Percentiles rank a stretch among this genome's conserved stretches.
Conservation (phyloP, 495 filamentous ascomycete genomes). For the Daldinia loculata region DNA sequence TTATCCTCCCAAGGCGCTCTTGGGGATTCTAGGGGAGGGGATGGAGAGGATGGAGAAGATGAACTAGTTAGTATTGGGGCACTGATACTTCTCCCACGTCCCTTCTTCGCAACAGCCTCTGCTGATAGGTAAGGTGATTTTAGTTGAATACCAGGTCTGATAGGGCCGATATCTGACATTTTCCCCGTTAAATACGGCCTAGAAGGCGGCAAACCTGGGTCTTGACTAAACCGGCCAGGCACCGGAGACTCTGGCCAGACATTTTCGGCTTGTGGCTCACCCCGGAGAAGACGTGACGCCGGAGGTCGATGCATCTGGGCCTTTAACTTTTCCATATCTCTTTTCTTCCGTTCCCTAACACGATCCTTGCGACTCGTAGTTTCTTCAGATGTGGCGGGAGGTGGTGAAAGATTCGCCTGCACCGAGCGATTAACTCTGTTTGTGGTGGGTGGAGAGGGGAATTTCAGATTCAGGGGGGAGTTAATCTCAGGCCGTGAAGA, state of each 20-base stretch:
- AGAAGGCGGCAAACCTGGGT: background rate
- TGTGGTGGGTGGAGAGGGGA: constrained; percentile 25
- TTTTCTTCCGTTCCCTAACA: constrained; percentile 43
- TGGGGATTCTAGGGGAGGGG: constrained; percentile 6
- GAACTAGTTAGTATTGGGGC: constrained; percentile 18
- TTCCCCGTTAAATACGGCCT: constrained; percentile 12
- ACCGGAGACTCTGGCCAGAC: constrained; percentile 22
- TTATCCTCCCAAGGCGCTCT: constrained; percentile 20
- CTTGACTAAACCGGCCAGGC: constrained; percentile 15
- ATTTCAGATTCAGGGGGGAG: constrained; percentile 37
- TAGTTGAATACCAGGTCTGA: background rate
- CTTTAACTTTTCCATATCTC: constrained; percentile 40
- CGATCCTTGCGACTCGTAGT: constrained; percentile 33
- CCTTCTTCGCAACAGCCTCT: constrained; percentile 9
- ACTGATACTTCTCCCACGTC: constrained; percentile 17
- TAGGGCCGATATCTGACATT: constrained; percentile 25
- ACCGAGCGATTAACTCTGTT: constrained; percentile 10
- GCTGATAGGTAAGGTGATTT: constrained; percentile 16
- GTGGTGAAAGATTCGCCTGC: constrained; percentile 13
- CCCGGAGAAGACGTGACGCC: constrained; percentile 16
- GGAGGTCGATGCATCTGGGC: constrained; percentile 10
- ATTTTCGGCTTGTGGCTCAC: background rate
- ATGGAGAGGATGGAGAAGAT: constrained; percentile 21
- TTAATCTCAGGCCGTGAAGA: constrained; percentile 18
- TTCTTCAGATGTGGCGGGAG: constrained; percentile 13